These are phyloP conservation scores for Pistacia atlantica DNA, from an alignment of 345 rosid genomes.

Conservation along the genomic window DNA sequence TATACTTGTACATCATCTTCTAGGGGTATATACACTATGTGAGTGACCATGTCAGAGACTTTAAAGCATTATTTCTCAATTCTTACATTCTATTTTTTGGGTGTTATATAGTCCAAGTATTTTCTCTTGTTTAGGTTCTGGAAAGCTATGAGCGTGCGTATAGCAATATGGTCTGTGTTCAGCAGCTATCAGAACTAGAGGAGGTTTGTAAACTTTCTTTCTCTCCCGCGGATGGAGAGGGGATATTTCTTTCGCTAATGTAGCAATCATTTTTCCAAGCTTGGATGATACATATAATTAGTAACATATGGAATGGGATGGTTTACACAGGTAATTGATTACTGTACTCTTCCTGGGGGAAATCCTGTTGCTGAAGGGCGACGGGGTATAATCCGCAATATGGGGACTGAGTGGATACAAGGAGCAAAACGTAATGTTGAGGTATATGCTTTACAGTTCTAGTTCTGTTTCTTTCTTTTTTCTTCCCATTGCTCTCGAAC, in stretches of 20 bases:
- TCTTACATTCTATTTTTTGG: not conserved
- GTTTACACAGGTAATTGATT: slow-evolving; percentile 73
- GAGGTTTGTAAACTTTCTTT: slow-evolving; percentile 55
- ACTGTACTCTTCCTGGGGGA: slow-evolving; percentile 80
- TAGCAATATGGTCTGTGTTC: slow-evolving; percentile 96
- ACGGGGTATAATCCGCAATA: slow-evolving; percentile 84
- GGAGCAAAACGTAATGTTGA: slow-evolving; percentile 97
- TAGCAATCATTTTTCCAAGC: slow-evolving; percentile 3
- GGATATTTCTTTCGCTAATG: slow-evolving; percentile 10
- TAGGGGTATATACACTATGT: too few species aligned
- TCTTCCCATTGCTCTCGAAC: not conserved
- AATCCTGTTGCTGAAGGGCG: slow-evolving; percentile 83
- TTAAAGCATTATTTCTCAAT: too few species aligned
- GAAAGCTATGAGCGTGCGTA: slow-evolving; percentile 99
- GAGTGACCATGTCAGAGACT: too few species aligned
- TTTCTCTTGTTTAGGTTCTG: slow-evolving; percentile 63
- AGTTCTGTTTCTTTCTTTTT: not conserved
- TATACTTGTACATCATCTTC: too few species aligned
- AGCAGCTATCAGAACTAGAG: slow-evolving; percentile 94
- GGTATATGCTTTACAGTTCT: slow-evolving; percentile 40
- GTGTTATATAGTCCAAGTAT: not conserved
- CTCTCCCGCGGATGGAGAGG: not conserved
- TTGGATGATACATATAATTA: slow-evolving; percentile 5
- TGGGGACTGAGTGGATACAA: slow-evolving; percentile 98
- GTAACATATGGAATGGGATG: not conserved